phyloP scores from a whole-genome alignment of 352 stramenopile genomes.

The Globisporangium middletonii region DNA sequence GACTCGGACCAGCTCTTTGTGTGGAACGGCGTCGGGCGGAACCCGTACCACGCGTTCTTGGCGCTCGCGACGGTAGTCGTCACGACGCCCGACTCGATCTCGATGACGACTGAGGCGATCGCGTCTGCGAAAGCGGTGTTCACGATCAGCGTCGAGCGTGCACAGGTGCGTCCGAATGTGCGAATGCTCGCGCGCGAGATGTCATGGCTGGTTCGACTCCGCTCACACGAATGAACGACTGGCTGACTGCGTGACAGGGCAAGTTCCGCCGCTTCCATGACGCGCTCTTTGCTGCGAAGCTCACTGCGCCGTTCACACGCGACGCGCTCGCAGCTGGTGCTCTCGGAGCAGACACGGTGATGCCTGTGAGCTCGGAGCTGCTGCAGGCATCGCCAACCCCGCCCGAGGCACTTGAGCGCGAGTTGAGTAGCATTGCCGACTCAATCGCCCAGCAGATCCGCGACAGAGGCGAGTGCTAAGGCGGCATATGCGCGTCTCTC shows the following conservation, averaged over 20 bases:
- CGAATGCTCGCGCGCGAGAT: background rate
- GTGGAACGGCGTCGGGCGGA: conserved; percentile 45
- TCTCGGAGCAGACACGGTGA: background rate
- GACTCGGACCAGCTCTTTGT: conserved; percentile 31
- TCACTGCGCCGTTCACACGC: conserved; percentile 23
- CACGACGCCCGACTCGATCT: conserved; percentile 74
- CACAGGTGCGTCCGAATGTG: conserved; percentile 24
- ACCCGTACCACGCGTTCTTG: conserved; percentile 63
- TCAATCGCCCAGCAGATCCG: conserved; percentile 5
- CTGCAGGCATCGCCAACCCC: background rate
- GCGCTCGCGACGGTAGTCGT: conserved; percentile 42
- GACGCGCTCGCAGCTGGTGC: background rate
- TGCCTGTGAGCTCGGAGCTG: too few relatives aligned
- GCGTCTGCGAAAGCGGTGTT: conserved; percentile 47
- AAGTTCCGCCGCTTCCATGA: conserved; percentile 63
- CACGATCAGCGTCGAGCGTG: conserved; percentile 33
- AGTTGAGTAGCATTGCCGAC: conserved; percentile 30
- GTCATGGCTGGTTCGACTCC: background rate
- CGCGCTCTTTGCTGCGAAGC: conserved; percentile 19
- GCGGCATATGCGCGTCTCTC: too few relatives aligned
- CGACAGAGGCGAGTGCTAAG: background rate
- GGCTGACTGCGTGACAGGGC: conserved; percentile 16
- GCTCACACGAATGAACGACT: background rate
- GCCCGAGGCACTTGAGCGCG: conserved; percentile 27
- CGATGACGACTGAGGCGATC: conserved; percentile 77